These are phyloP conservation scores for Thymus mandschuricus DNA, from an alignment of 257 asterid genomes.

Conservation along the genomic window DNA sequence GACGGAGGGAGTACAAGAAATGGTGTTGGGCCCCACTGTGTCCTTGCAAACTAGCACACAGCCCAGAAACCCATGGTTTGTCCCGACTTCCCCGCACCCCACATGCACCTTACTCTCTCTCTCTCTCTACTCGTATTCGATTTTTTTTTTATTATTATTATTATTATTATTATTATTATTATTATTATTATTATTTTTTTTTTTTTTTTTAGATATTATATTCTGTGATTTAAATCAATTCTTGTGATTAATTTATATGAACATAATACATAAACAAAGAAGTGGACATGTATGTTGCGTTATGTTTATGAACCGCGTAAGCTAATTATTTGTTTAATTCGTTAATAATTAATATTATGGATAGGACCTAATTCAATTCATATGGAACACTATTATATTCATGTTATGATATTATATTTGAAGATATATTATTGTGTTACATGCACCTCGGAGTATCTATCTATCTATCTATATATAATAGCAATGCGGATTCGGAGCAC, in stretches of 20 bases:
- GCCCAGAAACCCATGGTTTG: slow-evolving; percentile 31
- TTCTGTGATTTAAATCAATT: neutral
- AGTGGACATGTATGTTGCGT: neutral
- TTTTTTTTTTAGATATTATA: neutral
- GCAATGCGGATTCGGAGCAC: too few relatives aligned
- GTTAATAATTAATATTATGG: neutral
- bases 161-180: too few relatives aligned
- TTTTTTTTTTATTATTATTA: neutral
- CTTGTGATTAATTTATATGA: neutral
- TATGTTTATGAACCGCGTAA: neutral
- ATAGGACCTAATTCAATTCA: neutral
- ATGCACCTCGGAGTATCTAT: neutral
- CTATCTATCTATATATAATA: too few relatives aligned
- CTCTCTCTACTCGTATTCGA: neutral
- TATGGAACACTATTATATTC: neutral
- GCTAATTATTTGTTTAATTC: neutral
- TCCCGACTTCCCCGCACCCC: slow-evolving; percentile 11
- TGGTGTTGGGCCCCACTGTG: slow-evolving; percentile 47
- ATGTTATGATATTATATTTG: neutral
- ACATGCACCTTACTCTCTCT: slow-evolving; percentile 3
- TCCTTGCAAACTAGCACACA: slow-evolving; percentile 39
- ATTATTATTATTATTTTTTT: too few relatives aligned
- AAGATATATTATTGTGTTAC: neutral
- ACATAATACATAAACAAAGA: neutral
- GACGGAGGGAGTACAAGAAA: neutral